Base-by-base conservation (phyloP, 2,329 filamentous ascomycete species). In the Pseudogymnoascus sp. region DNA sequence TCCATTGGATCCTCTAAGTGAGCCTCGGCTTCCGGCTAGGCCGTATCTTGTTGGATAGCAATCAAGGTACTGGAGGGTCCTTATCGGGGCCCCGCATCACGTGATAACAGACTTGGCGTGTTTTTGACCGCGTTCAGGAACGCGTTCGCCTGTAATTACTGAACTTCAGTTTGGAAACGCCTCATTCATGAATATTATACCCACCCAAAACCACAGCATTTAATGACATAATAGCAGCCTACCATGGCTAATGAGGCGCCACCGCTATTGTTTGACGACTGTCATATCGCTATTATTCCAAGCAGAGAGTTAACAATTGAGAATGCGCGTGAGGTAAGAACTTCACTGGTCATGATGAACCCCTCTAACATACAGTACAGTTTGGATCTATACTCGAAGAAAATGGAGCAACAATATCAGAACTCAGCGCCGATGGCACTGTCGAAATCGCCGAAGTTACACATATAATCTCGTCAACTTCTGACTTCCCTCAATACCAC, bases 401-500 rank as follows among this genome's bases (percentile, higher is more conserved):
- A n/a, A 69, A 74, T 65, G 72, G 67, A 16, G 75, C 73, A 42
- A 77, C 66, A 69, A 77, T 75, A 59, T 65, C 70, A 14, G 70
- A 75, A 16, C 70, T 75, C 50, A 77, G 78, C 10, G 71, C 73
- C 25, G 74, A 79, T 59, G 71, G 76, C 2, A 72, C 64, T 18
- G 69, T 77, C 14, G 66, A 73, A 36, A 64, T 83, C 11, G 70
- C 75, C 46, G 74, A 81, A 62, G 78, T 86, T 65, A 87, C 83
- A 5, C 87, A 90, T 73, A 83, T 91, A 65, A 79, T 91, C 67
- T 83, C 93, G 63, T 85, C 87, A 64, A 93, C 89, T 0, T 89
- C 91, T 75, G 92, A 99, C 74, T 99, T 99, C 70, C 87, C 90
- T n/a, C 86, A 93, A 70, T 97, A 95, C 73, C 80, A 84, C 65